phyloP scores from a whole-genome alignment of 768 basidiomycete species.

The Leccinellum luteum region DNA sequence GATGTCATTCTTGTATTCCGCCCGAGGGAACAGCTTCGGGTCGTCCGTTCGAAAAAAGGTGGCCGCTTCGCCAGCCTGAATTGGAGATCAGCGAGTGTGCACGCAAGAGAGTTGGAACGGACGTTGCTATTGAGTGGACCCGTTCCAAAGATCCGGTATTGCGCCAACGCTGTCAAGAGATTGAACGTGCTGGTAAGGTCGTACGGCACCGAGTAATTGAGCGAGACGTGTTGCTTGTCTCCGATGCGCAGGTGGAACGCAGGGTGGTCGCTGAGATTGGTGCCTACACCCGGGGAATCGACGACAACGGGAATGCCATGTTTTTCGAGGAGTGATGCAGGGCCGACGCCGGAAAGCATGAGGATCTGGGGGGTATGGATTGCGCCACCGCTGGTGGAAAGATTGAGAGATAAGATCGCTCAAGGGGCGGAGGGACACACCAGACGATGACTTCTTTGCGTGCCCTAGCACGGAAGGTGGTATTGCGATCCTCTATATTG shows the following conservation, averaged over 20 bases:
- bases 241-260: constrained; percentile 50
- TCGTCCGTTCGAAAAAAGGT: constrained; percentile 35
- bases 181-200: constrained; percentile 19
- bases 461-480: constrained; percentile 44
- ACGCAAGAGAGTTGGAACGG: neutral
- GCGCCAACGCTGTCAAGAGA: constrained; percentile 32
- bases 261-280: constrained; percentile 69
- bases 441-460: constrained; percentile 60
- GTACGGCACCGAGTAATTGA: constrained; percentile 38
- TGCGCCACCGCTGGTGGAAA: constrained; percentile 49
- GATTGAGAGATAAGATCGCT: neutral
- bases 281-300: constrained; percentile 73
- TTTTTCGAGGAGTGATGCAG: constrained; percentile 50
- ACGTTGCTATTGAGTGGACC: constrained; percentile 60
- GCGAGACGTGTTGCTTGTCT: constrained; percentile 46
- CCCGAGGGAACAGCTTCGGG: constrained; percentile 27
- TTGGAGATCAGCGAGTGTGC: neutral
- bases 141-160: constrained; percentile 44
- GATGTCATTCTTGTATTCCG: constrained; percentile 26
- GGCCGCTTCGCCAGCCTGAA: constrained; percentile 28
- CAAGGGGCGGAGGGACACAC: constrained; percentile 34
- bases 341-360: constrained; percentile 77
- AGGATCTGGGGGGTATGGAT: constrained; percentile 67
- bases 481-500: constrained; percentile 20
- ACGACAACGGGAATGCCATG: constrained; percentile 54